These are phyloP conservation scores for Sonneratia alba DNA, from an alignment of 345 rosid species.

Conservation along the genomic window DNA sequence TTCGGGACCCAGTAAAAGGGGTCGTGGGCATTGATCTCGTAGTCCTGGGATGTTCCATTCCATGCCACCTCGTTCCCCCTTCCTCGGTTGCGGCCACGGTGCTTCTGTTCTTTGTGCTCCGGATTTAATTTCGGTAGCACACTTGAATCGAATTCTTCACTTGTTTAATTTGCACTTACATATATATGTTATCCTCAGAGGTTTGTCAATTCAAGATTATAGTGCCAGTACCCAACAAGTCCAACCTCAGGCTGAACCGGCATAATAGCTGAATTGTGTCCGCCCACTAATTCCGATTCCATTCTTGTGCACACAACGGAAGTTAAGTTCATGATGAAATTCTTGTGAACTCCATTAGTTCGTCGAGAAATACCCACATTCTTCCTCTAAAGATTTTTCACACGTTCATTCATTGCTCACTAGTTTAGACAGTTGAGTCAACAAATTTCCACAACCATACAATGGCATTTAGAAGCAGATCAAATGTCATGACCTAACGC, in stretches of 20 bases:
- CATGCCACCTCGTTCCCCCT: too few relatives aligned
- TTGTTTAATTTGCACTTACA: background rate
- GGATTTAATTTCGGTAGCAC: background rate
- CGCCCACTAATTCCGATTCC: too few relatives aligned
- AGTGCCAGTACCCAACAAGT: too few relatives aligned
- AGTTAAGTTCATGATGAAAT: too few relatives aligned
- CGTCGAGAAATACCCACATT: too few relatives aligned
- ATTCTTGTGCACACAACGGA: too few relatives aligned
- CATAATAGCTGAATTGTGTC: too few relatives aligned
- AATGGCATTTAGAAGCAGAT: background rate
- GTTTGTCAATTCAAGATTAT: background rate
- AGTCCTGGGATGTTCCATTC: background rate
- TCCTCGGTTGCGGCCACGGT: background rate
- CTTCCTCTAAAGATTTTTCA: too few relatives aligned
- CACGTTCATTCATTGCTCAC: background rate
- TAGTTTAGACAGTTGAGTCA: background rate
- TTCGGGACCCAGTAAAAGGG: slow-evolving; percentile 73
- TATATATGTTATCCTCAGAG: background rate
- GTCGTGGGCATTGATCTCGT: slow-evolving; percentile 50
- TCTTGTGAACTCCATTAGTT: too few relatives aligned
- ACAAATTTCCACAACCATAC: background rate
- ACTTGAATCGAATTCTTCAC: background rate
- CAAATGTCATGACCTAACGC: background rate
- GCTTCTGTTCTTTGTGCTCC: background rate
- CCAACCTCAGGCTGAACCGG: too few relatives aligned